Evolutionary conservation across 768 basidiomycete species (phyloP).

Genomic region (Rhizopogon vesiculosus): DNA sequence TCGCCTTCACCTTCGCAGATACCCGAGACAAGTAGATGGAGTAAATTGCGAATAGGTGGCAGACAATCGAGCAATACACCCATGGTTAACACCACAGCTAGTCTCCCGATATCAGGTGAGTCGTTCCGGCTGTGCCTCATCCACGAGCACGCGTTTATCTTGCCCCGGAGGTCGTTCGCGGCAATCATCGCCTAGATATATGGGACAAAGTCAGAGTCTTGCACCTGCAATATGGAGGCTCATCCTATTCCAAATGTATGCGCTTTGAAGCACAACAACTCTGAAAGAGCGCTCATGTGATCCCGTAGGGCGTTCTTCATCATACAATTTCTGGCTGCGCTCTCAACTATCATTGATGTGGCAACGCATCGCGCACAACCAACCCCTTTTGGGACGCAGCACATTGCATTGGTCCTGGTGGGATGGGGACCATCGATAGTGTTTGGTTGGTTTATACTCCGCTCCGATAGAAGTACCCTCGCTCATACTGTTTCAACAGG

Average conservation of each 20-base stretch:
- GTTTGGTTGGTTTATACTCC: constrained; percentile 37
- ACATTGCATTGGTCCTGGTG: constrained; percentile 52
- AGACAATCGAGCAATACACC: neutral
- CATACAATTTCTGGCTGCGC: constrained; percentile 42
- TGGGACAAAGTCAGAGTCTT: constrained; percentile 19
- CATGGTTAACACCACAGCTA: neutral
- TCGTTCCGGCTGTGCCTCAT: neutral
- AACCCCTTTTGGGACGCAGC: constrained; percentile 58
- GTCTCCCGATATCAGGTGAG: neutral
- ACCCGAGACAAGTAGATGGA: neutral
- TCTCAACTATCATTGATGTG: constrained; percentile 51
- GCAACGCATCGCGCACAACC: constrained; percentile 32
- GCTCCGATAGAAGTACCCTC: neutral
- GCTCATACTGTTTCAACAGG: constrained; percentile 19
- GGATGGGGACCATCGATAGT: constrained; percentile 58
- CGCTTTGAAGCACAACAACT: constrained; percentile 6
- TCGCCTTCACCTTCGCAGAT: neutral
- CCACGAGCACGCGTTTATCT: neutral
- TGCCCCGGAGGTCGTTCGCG: neutral
- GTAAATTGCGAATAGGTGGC: neutral
- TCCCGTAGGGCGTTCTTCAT: constrained; percentile 37
- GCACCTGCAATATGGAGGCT: constrained; percentile 45
- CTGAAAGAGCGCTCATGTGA: neutral
- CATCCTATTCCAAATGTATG: constrained; percentile 52
- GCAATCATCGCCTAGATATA: neutral